A percentile compares a stretch with the other conserved stretches of the same genome.
Conservation (phyloP, 2,329 filamentous ascomycete genomes). For the Stenocarpella maydis region DNA sequence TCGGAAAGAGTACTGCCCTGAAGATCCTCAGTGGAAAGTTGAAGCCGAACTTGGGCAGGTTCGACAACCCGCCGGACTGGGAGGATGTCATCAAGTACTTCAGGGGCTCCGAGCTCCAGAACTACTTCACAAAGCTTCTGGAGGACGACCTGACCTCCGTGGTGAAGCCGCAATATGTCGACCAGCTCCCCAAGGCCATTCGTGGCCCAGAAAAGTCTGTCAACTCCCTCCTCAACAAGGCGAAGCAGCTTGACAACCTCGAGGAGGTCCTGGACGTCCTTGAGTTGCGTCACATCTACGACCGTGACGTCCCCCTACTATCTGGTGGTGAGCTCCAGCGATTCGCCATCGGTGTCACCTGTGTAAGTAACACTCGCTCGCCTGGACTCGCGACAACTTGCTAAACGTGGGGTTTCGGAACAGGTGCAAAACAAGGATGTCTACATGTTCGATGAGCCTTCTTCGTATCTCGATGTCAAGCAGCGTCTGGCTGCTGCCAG, state of each 20-base stretch:
- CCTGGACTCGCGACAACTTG: neutral
- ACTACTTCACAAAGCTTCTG: constrained; percentile 98
- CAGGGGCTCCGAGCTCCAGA: constrained; percentile 96
- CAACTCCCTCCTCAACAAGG: constrained; percentile 77
- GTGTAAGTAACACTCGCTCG: constrained; percentile 60
- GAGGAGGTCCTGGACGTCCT: constrained; percentile 84
- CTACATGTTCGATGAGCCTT: constrained; percentile 99
- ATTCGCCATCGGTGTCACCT: constrained; percentile 93
- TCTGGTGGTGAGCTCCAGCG: constrained; percentile 98
- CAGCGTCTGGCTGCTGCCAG: constrained; percentile 92
- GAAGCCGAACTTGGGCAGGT: constrained; percentile 95
- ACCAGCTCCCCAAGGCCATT: constrained; percentile 95
- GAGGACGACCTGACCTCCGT: constrained; percentile 98
- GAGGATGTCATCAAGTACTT: constrained; percentile 99
- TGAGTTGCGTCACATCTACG: constrained; percentile 86
- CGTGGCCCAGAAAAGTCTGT: constrained; percentile 84
- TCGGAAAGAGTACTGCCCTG: constrained; percentile 98
- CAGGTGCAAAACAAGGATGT: constrained; percentile 36
- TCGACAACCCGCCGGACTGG: constrained; percentile 98
- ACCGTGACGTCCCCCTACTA: constrained; percentile 87
- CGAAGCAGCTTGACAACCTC: constrained; percentile 79
- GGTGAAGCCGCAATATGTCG: constrained; percentile 99
- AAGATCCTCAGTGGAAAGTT: constrained; percentile 99
- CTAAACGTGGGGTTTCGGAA: neutral
- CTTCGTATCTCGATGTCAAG: constrained; percentile 99